Base-by-base conservation (phyloP, 306 rosid species). In the Castanopsis chinensis region DNA sequence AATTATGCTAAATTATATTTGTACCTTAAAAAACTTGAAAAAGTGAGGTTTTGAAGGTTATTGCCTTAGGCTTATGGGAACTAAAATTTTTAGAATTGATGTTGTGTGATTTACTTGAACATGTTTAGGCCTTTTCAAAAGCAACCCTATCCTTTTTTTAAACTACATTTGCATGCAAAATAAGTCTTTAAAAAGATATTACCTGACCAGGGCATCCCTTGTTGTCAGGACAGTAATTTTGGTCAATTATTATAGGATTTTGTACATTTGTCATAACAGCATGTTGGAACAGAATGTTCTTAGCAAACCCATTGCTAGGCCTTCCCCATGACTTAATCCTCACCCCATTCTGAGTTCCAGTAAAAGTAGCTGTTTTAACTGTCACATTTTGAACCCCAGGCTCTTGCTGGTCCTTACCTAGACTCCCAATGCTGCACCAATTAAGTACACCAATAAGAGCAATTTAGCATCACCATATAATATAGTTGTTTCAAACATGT, bases 241-340 rank as follows among this genome's bases (percentile, higher is more conserved):
- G 92, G 74, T 90, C 94, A 0, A 90, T 83, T 1, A 86, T 18
- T 5, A 88, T 56, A 8, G 80, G 45, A 37, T 37, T 37, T 0
- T 37, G 45, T 0, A 37, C 45, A 37, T 37, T 37, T 0, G 45
- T 37, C 45, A 37, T 37, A 37, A 37, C 3, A 0, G 1, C 45
- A 37, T 37, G 45, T 37, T 37, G 45, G 45, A 37, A 37, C 2
- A 37, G 3, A 37, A 37, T 37, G 1, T 37, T 37, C 2, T 37
- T 37, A 37, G 45, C 45, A 37, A 37, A 37, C 0, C 45, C 45
- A 37, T 37, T 37, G 45, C 45, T 37, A 37, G 45, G 11, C 17
- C 80, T 86, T 3, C 88, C 94, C 94, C 92, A 88, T 13, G 92
- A 76, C 72, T 90, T 90, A 10, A 88, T 90, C 18, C 94, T 32